Evolutionary conservation across 805 yeast species (phyloP).

Genomic region (Kodamaea neixiangensis): DNA sequence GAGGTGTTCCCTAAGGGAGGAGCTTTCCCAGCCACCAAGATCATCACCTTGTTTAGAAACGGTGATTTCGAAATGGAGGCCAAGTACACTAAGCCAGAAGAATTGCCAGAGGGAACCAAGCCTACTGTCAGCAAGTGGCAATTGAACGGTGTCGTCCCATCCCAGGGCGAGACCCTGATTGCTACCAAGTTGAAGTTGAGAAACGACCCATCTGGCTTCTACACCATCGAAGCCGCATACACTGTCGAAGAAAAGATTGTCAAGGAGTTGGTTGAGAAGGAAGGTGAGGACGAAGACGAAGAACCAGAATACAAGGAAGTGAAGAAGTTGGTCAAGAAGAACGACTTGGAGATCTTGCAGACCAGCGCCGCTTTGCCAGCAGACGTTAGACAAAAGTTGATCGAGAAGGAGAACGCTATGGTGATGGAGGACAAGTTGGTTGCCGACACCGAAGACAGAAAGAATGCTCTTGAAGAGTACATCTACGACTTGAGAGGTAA

Average conservation of each 20-base stretch:
- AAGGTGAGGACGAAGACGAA: slow-evolving; percentile 55
- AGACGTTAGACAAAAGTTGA: slow-evolving; percentile 54
- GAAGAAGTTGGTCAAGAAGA: slow-evolving; percentile 91
- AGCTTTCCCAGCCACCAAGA: slow-evolving; percentile 90
- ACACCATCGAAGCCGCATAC: slow-evolving; percentile 91
- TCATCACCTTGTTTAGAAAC: slow-evolving; percentile 89
- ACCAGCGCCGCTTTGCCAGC: slow-evolving; percentile 64
- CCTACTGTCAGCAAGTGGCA: slow-evolving; percentile 80
- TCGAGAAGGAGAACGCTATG: slow-evolving; percentile 85
- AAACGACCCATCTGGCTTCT: slow-evolving; percentile 95
- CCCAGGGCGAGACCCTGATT: slow-evolving; percentile 73
- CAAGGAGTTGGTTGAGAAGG: slow-evolving; percentile 78
- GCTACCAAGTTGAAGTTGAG: slow-evolving; percentile 92
- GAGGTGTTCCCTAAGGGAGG: slow-evolving; percentile 98
- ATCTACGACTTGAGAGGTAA: slow-evolving; percentile 97
- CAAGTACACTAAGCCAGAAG: slow-evolving; percentile 72
- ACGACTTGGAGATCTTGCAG: slow-evolving; percentile 64
- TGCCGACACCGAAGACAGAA: slow-evolving; percentile 97
- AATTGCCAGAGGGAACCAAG: slow-evolving; percentile 70
- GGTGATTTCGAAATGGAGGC: slow-evolving; percentile 88
- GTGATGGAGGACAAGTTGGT: slow-evolving; percentile 91
- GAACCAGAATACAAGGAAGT: slow-evolving; percentile 88
- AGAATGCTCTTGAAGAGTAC: slow-evolving; percentile 98
- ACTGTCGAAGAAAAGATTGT: slow-evolving; percentile 89
- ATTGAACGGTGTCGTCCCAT: slow-evolving; percentile 79